Percentiles rank a stretch among this genome's conserved stretches.
phyloP scores from a whole-genome alignment of 208 protist species.

The Crithidia fasciculata region DNA sequence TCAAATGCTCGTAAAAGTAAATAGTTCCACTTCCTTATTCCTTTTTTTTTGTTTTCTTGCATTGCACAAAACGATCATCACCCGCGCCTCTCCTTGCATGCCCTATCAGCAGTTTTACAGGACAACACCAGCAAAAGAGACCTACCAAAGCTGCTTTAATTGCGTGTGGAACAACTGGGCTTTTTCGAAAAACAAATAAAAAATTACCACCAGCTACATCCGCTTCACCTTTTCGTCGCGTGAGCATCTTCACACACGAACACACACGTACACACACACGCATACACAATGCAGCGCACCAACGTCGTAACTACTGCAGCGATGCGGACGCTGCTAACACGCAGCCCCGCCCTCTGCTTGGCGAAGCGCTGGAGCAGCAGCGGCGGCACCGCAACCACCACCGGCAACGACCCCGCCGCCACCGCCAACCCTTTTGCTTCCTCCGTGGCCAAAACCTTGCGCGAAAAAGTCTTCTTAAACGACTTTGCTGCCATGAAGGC shows the following conservation, averaged over 20 bases:
- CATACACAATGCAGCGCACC: not conserved
- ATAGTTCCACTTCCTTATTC: too few species aligned
- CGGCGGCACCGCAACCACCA: not conserved
- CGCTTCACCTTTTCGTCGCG: too few species aligned
- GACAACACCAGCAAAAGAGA: too few species aligned
- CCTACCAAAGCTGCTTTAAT: not conserved
- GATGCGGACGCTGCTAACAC: not conserved
- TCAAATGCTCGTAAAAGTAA: too few species aligned
- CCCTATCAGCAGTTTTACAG: not conserved
- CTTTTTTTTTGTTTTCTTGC: not conserved
- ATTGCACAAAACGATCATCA: too few species aligned
- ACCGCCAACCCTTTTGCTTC: constrained; percentile 24
- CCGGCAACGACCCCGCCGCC: not conserved
- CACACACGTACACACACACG: too few species aligned
- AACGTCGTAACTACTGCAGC: not conserved
- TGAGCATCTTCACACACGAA: too few species aligned
- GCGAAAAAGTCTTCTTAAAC: constrained; percentile 33
- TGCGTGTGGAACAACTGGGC: not conserved
- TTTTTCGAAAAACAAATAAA: not conserved
- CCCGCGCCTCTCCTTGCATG: not conserved
- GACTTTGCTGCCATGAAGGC: constrained; percentile 31
- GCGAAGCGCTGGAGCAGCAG: constrained; percentile 22
- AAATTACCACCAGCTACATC: too few species aligned
- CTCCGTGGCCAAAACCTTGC: constrained; percentile 29
- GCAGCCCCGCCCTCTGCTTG: constrained; percentile 1